These are phyloP conservation scores for Neurospora hispaniola DNA, from an alignment of 495 filamentous ascomycete genomes.

Conservation along the genomic window DNA sequence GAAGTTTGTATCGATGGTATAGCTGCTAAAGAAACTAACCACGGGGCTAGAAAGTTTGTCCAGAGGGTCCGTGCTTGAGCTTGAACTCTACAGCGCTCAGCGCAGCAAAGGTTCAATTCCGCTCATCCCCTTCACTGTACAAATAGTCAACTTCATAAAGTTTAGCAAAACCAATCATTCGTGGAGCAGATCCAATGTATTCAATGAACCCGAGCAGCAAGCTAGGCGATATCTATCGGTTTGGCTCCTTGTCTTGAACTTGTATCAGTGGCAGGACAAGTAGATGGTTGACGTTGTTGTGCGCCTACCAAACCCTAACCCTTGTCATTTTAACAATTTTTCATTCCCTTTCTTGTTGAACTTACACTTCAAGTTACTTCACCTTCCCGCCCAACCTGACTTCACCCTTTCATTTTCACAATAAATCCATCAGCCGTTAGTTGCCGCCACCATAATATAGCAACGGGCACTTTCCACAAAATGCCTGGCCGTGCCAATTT, in stretches of 20 bases:
- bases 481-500: conserved; percentile 10
- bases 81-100: not conserved
- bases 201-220: not conserved
- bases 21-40: not conserved
- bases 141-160: not conserved
- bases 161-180: not conserved
- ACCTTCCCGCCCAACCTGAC: not conserved
- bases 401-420: not conserved
- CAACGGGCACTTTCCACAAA: not conserved
- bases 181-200: not conserved
- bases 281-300: not conserved
- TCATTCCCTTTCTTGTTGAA: not conserved
- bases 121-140: not conserved
- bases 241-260: not conserved
- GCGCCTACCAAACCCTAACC: not conserved
- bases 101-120: not conserved
- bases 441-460: not conserved
- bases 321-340: not conserved
- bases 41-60: not conserved
- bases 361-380: not conserved
- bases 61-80: not conserved
- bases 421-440: not conserved
- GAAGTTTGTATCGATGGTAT: not conserved
- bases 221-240: not conserved
- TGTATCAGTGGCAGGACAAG: not conserved